Percentiles rank a stretch among this genome's conserved stretches.
Conservation (phyloP, 305 asterid genomes). For the Nicotiana rustica region DNA sequence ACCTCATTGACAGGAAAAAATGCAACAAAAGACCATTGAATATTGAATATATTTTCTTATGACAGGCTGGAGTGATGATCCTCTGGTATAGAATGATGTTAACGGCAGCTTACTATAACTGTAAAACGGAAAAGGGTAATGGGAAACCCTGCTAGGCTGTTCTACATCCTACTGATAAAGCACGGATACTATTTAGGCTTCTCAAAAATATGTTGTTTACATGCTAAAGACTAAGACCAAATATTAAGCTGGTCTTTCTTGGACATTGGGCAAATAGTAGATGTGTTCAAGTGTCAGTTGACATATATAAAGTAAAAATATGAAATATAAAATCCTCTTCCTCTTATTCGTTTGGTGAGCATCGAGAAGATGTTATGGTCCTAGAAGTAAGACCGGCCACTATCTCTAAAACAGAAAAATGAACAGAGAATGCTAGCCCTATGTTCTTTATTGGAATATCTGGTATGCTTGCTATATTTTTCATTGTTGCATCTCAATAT, state of each 20-base stretch:
- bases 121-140: neutral
- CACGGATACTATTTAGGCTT: constrained; percentile 9
- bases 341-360: constrained; percentile 3
- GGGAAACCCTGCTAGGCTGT: constrained; percentile 15
- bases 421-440: neutral
- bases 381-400: neutral
- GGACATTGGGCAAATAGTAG: neutral
- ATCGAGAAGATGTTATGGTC: constrained; percentile 2
- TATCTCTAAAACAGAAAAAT: constrained; percentile 11
- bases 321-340: neutral
- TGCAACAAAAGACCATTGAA: neutral
- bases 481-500: neutral
- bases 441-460: neutral
- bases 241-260: neutral
- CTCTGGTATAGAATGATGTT: neutral
- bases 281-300: constrained; percentile 22
- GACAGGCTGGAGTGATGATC: constrained; percentile 26
- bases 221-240: neutral
- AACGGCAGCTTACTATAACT: constrained; percentile 7
- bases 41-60: neutral
- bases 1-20: constrained; percentile 15
- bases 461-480: neutral
- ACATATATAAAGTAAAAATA: neutral
- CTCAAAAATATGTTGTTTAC: constrained; percentile 6
- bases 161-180: neutral